phyloP scores from a whole-genome alignment of 164 flowering plant species.

The Nymphaea thermarum region DNA sequence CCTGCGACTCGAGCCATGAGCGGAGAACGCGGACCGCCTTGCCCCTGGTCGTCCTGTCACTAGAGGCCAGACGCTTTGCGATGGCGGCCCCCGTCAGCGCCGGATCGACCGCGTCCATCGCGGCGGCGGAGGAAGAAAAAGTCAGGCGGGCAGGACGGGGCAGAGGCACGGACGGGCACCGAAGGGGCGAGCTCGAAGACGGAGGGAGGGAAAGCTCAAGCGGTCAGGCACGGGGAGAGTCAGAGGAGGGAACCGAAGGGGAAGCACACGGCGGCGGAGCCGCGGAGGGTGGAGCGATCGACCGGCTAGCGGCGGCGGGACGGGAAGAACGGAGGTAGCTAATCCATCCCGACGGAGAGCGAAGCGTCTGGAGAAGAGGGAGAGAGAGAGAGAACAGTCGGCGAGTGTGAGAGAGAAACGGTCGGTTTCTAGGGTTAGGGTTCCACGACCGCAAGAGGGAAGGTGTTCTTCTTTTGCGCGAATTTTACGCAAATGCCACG shows the following conservation, averaged over 20 bases:
- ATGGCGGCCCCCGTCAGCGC: constrained; percentile 11
- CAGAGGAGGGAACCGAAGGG: no score
- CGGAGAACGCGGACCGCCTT: constrained; percentile 31
- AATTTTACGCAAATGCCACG: not conserved
- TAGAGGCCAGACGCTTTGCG: constrained; percentile 52
- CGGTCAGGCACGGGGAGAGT: no score
- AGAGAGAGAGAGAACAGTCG: not conserved
- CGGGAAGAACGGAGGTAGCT: no score
- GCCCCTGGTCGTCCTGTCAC: constrained; percentile 40
- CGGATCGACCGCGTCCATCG: not conserved
- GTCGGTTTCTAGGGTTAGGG: not conserved
- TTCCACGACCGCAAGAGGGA: not conserved
- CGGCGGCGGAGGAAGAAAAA: not conserved
- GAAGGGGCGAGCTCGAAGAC: no score
- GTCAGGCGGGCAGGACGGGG: no score
- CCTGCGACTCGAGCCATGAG: constrained; percentile 45
- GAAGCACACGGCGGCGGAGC: no score
- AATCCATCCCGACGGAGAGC: no score
- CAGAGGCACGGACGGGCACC: no score
- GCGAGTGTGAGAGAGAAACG: not conserved
- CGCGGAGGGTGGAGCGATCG: no score
- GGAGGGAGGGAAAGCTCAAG: no score
- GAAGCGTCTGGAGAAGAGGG: not conserved
- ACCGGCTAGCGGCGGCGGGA: no score
- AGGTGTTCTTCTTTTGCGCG: not conserved